Percentiles rank a stretch among this genome's conserved stretches.
phyloP scores from a whole-genome alignment of 495 filamentous ascomycete species.

The Neurospora sp. region DNA sequence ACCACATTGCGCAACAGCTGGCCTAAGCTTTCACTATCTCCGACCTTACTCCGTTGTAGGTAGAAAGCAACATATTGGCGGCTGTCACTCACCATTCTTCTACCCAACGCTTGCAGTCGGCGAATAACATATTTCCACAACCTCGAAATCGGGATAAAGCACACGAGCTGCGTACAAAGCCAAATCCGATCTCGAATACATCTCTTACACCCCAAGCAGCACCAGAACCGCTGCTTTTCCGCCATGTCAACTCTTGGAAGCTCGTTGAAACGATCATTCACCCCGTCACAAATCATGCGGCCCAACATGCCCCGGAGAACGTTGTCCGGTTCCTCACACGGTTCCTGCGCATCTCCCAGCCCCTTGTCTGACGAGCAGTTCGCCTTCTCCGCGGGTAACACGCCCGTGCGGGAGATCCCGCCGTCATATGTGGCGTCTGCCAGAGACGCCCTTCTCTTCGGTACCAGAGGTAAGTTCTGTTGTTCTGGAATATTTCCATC shows the following conservation, averaged over 20 bases:
- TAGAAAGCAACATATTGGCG: neutral
- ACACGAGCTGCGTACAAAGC: neutral
- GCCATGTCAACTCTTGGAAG: neutral
- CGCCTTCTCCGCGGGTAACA: conserved; percentile 10
- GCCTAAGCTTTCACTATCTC: neutral
- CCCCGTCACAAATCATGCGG: conserved; percentile 2
- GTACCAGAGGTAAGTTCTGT: conserved; percentile 4
- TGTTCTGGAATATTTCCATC: neutral
- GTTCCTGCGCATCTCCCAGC: conserved; percentile 3
- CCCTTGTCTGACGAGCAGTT: conserved; percentile 14
- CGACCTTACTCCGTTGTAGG: neutral
- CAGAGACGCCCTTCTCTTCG: conserved; percentile 6
- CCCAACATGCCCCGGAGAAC: conserved; percentile 20
- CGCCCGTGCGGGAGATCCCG: conserved; percentile 12
- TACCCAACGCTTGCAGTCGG: neutral
- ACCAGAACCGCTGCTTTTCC: neutral
- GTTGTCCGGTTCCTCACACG: conserved; percentile 23
- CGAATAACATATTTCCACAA: neutral
- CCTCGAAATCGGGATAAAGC: neutral
- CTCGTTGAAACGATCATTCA: neutral
- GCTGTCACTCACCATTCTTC: neutral
- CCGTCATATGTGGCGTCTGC: neutral
- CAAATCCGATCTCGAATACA: neutral
- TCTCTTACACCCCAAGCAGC: neutral
- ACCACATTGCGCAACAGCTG: neutral